Conservation (phyloP, 129 eudicot species). For the Glebionis coronaria region DNA sequence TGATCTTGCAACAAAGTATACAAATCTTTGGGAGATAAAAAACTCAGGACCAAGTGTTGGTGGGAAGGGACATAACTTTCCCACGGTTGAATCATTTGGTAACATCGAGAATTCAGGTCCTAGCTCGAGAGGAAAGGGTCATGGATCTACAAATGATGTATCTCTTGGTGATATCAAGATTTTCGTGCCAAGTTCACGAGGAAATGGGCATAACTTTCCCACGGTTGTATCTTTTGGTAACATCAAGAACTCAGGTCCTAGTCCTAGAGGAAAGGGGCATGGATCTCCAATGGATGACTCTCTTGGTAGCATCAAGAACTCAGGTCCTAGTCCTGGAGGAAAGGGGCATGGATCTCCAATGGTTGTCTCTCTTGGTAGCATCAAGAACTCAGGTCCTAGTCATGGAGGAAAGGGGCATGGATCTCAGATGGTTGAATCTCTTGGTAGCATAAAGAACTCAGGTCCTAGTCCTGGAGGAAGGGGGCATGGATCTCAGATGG, state of each 20-base stretch:
- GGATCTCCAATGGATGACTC: too few species aligned
- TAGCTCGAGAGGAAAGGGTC: neutral
- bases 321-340: too few species aligned
- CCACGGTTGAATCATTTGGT: neutral
- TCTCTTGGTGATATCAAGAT: conserved; percentile 4
- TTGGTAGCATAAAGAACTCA: neutral
- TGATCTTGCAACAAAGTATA: neutral
- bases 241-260: conserved; percentile 9
- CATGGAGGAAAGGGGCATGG: too few species aligned
- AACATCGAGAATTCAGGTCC: neutral
- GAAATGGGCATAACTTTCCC: neutral
- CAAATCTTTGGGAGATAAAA: neutral
- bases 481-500: conserved; percentile 21
- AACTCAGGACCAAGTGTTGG: conserved; percentile 20
- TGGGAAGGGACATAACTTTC: conserved; percentile 23
- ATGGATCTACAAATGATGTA: neutral
- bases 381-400: too few species aligned
- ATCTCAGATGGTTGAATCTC: neutral
- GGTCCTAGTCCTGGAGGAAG: too few species aligned
- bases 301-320: too few species aligned
- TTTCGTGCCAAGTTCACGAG: neutral
- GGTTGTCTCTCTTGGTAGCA: too few species aligned
- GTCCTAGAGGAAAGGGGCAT: conserved; percentile 15
- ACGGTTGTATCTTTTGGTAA: neutral
- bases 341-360: too few species aligned